Evolutionary conservation across 2,329 filamentous ascomycete species (phyloP), one percentile per base, ranked within the genome.

Genomic region (Podosphaera aphanis): DNA sequence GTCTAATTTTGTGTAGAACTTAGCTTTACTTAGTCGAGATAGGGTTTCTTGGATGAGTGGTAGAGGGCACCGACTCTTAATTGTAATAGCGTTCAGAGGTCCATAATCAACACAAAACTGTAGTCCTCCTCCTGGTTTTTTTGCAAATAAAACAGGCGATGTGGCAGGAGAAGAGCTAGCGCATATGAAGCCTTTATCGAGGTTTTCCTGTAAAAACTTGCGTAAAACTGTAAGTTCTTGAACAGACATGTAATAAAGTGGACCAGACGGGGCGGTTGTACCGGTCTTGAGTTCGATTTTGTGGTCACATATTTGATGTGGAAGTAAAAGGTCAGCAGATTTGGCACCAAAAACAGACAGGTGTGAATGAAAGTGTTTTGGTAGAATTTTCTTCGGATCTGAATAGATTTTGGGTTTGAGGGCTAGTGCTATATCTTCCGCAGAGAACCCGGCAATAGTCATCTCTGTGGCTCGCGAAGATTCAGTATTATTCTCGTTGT

Each of bases 181-280:
- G 2, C 35, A 0, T 19, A 44, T 44, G 25, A 47, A 47, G 37
- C 46, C 41, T 21, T 47, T 47, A n/a, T 23, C n/a, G 11, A 47
- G 31, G 15, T 38, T 44, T 27, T 47, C 46, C 21, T 44, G 31
- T 15, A 44, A 35, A 23, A 39, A 40, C 8, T 41, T 48, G 15
- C 5, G 37, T 23, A 39, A 15, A 20, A 39, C 16, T 39, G 18
- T 33, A 21, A 31, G 45, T 29, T 45, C 23, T 25, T 43, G n/a
- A 10, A 18, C 16, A n/a, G 8, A 27, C 8, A 43, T 43, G 10
- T n/a, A 2, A 16, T 16, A 27, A n/a, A 43, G 13, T 16, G 40
- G 40, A 23, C 40, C 40, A 29, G 18, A 25, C 7, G 13, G 13
- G 11, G 16, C 8, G 37, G 10, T 39, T 39, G 5, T 39, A 29